These are phyloP conservation scores for Letharia lupina DNA, from an alignment of 495 filamentous ascomycete genomes.

Conservation along the genomic window DNA sequence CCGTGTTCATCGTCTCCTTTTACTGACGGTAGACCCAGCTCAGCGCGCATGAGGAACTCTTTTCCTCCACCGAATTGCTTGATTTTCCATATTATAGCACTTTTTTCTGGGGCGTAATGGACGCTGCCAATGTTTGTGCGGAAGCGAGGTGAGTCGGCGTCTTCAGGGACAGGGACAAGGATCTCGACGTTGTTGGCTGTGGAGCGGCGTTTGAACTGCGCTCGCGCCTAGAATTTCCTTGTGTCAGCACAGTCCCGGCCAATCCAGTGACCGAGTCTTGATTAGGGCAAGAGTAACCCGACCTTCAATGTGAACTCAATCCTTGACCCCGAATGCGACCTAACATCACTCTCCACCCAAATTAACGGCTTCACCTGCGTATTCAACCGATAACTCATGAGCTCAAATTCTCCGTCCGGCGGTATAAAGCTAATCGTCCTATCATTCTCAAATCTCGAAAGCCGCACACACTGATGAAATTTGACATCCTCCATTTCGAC, in stretches of 20 bases:
- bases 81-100: slow-evolving; percentile 99
- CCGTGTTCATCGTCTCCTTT: slow-evolving; percentile 94
- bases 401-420: slow-evolving; percentile 95
- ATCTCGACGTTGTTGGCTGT: slow-evolving; percentile 99
- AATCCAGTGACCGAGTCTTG: slow-evolving; percentile 2
- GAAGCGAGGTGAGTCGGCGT: slow-evolving; percentile 94
- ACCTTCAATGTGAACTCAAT: slow-evolving; percentile 99
- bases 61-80: slow-evolving; percentile 98
- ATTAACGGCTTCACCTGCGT: slow-evolving; percentile 98
- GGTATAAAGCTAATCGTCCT: slow-evolving; percentile 98
- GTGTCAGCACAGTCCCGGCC: slow-evolving; percentile 11
- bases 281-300: slow-evolving; percentile 9
- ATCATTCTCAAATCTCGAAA: slow-evolving; percentile 97
- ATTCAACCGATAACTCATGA: slow-evolving; percentile 98
- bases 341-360: slow-evolving; percentile 97
- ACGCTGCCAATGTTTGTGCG: slow-evolving; percentile 94
- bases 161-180: slow-evolving; percentile 91
- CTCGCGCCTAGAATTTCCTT: slow-evolving; percentile 56
- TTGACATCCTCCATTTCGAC: slow-evolving; percentile 99
- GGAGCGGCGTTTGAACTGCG: slow-evolving; percentile 95
- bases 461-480: slow-evolving; percentile 96
- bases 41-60: slow-evolving; percentile 99
- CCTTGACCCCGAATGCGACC: slow-evolving; percentile 84
- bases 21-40: slow-evolving; percentile 87
- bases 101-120: slow-evolving; percentile 97